Evolutionary conservation across 768 basidiomycete genomes (phyloP).

Genomic region (Amanita rimosa): DNA sequence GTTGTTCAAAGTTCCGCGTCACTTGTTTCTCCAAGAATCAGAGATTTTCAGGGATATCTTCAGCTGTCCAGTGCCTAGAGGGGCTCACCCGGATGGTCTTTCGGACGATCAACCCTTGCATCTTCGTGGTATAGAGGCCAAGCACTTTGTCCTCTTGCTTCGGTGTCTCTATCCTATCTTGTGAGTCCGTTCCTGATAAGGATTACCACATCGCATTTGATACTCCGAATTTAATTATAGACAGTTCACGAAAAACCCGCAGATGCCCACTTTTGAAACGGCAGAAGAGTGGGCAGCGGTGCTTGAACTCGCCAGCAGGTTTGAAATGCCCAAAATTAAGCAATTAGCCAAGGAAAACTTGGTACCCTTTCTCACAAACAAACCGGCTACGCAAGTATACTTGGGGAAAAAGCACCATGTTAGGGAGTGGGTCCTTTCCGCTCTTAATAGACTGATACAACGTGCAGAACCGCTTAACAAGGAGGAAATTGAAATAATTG

Average conservation of each 20-base stretch:
- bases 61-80: slow-evolving; percentile 10
- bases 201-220: not conserved
- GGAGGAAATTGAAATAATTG: slow-evolving; percentile 1
- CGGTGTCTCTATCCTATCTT: slow-evolving; percentile 14
- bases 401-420: not conserved
- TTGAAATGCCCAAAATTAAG: slow-evolving; percentile 15
- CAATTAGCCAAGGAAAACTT: slow-evolving; percentile 16
- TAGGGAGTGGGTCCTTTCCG: slow-evolving; percentile 2
- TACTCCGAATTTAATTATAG: not conserved
- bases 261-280: not conserved
- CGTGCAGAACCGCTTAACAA: not conserved
- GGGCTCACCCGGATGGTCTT: slow-evolving; percentile 10
- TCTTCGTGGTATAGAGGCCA: slow-evolving; percentile 12
- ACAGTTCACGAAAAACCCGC: not conserved
- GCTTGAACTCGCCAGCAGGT: slow-evolving; percentile 19
- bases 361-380: not conserved
- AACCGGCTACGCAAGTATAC: not conserved
- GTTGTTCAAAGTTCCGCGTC: slow-evolving; percentile 18
- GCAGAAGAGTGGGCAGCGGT: slow-evolving; percentile 18
- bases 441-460: not conserved
- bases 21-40: slow-evolving; percentile 14
- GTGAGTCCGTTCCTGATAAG: slow-evolving; percentile 10
- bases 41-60: slow-evolving; percentile 17
- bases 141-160: slow-evolving; percentile 16
- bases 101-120: slow-evolving; percentile 15